Evolutionary conservation across 108 stramenopile species (phyloP).

Genomic region (Hondaea fermentalgiana): DNA sequence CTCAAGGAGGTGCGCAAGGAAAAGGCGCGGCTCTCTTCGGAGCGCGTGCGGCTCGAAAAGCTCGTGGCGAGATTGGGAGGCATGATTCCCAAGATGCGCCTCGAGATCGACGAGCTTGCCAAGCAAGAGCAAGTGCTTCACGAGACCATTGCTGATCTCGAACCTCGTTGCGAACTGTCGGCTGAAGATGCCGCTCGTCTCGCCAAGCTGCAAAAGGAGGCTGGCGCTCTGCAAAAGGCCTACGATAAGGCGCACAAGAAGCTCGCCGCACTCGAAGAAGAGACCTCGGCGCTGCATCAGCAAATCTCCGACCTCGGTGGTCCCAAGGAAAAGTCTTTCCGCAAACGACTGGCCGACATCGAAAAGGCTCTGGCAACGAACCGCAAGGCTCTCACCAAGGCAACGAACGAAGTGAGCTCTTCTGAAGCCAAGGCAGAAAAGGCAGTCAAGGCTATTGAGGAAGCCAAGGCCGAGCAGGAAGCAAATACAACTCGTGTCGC

Average conservation of each 20-base stretch:
- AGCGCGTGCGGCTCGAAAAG: slow-evolving; percentile 56
- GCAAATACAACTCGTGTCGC: slow-evolving; percentile 40
- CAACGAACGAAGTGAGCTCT: slow-evolving; percentile 59
- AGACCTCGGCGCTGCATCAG: slow-evolving; percentile 70
- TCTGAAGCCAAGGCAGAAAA: slow-evolving; percentile 57
- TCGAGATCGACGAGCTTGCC: slow-evolving; percentile 71
- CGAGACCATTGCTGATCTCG: slow-evolving; percentile 63
- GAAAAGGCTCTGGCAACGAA: slow-evolving; percentile 54
- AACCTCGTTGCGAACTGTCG: slow-evolving; percentile 57
- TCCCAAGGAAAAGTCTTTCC: slow-evolving; percentile 61
- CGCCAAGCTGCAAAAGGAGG: slow-evolving; percentile 47
- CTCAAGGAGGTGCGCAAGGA: not conserved
- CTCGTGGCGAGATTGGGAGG: slow-evolving; percentile 57
- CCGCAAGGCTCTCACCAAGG: slow-evolving; percentile 60
- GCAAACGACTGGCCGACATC: slow-evolving; percentile 39
- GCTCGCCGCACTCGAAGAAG: slow-evolving; percentile 23
- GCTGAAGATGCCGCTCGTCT: slow-evolving; percentile 58
- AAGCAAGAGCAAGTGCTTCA: slow-evolving; percentile 69
- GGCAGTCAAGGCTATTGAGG: slow-evolving; percentile 47
- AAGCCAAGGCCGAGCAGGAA: slow-evolving; percentile 52
- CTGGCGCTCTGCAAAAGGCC: slow-evolving; percentile 51
- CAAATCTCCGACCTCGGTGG: slow-evolving; percentile 81
- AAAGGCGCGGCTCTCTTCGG: slow-evolving; percentile 37
- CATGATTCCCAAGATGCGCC: slow-evolving; percentile 62
- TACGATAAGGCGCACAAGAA: not conserved